Evolutionary conservation across 2,329 filamentous ascomycete species (phyloP).

Genomic region (Fusarium papillatum): DNA sequence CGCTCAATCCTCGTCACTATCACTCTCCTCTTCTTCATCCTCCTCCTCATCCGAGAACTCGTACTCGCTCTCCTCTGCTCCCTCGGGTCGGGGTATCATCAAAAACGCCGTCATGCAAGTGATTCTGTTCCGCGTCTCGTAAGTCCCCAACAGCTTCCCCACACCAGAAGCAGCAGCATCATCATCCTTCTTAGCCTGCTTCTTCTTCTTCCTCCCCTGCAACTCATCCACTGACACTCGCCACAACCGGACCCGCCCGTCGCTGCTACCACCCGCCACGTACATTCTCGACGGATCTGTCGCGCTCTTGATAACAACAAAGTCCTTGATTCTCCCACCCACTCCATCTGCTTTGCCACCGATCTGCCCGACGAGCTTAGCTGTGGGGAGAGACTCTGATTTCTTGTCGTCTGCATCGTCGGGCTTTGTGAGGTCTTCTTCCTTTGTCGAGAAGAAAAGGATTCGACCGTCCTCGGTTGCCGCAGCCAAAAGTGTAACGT

Average conservation of each 20-base stretch:
- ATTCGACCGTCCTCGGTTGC: constrained; percentile 94
- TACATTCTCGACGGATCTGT: constrained; percentile 59
- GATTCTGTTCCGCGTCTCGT: constrained; percentile 89
- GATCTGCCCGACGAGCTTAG: constrained; percentile 80
- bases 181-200: constrained; percentile 34
- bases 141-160: constrained; percentile 79
- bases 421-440: constrained; percentile 57
- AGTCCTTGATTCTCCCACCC: constrained; percentile 87
- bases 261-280: constrained; percentile 84
- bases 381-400: constrained; percentile 62
- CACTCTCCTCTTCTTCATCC: constrained; percentile 52
- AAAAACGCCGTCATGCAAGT: constrained; percentile 90
- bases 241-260: constrained; percentile 89
- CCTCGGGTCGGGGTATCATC: constrained; percentile 80
- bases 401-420: constrained; percentile 48
- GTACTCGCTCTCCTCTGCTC: constrained; percentile 70
- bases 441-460: constrained; percentile 82
- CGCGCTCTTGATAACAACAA: constrained; percentile 71
- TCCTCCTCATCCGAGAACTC: constrained; percentile 60
- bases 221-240: constrained; percentile 63
- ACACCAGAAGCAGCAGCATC: constrained; percentile 47
- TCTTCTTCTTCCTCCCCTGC: constrained; percentile 47
- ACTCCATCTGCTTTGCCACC: constrained; percentile 81
- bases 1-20: constrained; percentile 51
- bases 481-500: constrained; percentile 73